Base-by-base conservation (phyloP, 345 rosid genomes). In the Hevea brasiliensis region DNA sequence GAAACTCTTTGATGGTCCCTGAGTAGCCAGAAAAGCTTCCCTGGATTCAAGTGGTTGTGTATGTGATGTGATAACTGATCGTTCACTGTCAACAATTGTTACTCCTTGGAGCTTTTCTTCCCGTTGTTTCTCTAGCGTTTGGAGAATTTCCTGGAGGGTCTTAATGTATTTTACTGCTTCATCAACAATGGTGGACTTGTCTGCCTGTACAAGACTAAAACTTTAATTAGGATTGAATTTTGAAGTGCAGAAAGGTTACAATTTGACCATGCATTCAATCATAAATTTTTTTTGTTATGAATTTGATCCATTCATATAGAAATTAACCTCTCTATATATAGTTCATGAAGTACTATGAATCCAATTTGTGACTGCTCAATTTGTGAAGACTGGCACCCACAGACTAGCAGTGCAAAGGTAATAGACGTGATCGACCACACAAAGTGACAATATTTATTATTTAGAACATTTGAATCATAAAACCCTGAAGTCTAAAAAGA, bases 101-200 rank as follows among this genome's bases (percentile, higher is more conserved):
- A 75, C 37, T 40, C 72, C 70, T n/a, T 79, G 87, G 61, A 80
- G 80, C 65, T 82, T 91, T 65, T 89, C 89, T 6, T 68, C 84
- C 84, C 80, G 89, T 74, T 80, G 80, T 48, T 64, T 81, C 53
- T 88, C 77, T 44, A 85, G 92, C 6, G 73, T 76, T 45, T 81
- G 78, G 51, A 88, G 72, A 35, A 75, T 82, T 27, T 78, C 74
- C 48, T 92, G 76, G 47, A 86, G 86, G 60, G 71, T 73, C 67
- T 74, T 76, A 54, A 88, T 88, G 80, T 81, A 76, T 26, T 57
- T 81, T 35, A 90, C 82, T 35, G 97, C 93, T 77, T 88, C 97
- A 61, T 88, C 89, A 53, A 92, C 90, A 45, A 86, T 80, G 50
- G 87, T 80, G 75, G 93, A 83, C 70, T 92, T 92, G 79, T 92